Evolutionary conservation across 495 filamentous ascomycete genomes (phyloP).

Genomic region (Evansstolkia leycettana): DNA sequence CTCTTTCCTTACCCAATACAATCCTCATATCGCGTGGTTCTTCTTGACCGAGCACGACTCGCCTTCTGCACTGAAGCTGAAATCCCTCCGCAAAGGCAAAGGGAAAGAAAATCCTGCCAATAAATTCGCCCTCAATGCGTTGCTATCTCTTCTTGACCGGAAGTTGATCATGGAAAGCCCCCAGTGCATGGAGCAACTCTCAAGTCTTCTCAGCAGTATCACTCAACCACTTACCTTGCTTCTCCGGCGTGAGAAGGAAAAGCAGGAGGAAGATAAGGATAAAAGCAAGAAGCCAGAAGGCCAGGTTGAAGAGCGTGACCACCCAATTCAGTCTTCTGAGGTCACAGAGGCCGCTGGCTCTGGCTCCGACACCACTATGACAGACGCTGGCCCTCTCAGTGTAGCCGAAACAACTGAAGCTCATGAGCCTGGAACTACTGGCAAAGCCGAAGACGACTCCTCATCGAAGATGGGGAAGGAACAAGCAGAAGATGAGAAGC

Average conservation of each 20-base stretch:
- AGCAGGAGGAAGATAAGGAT: conserved; percentile 43
- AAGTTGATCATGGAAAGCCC: conserved; percentile 91
- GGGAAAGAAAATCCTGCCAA: conserved; percentile 69
- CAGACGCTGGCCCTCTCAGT: conserved; percentile 22
- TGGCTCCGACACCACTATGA: conserved; percentile 28
- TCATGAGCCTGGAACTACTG: conserved; percentile 7
- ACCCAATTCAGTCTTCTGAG: conserved; percentile 9
- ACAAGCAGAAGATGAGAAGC: conserved; percentile 39
- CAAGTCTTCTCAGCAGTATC: conserved; percentile 72
- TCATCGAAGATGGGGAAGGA: conserved; percentile 21
- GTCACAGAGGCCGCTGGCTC: conserved; percentile 8
- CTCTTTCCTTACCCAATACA: conserved; percentile 67
- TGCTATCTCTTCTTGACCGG: conserved; percentile 79
- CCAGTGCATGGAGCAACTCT: conserved; percentile 86
- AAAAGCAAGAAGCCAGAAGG: conserved; percentile 35
- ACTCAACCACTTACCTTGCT: conserved; percentile 76
- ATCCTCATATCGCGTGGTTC: conserved; percentile 75
- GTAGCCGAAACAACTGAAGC: conserved; percentile 19
- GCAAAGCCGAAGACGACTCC: conserved; percentile 12
- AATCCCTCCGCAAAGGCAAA: conserved; percentile 72
- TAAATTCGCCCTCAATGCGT: conserved; percentile 83
- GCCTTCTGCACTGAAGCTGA: conserved; percentile 57
- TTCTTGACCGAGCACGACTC: conserved; percentile 94
- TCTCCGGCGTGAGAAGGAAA: conserved; percentile 74
- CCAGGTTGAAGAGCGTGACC: conserved; percentile 7